phyloP scores from a whole-genome alignment of 768 basidiomycete species.

The Pulveroboletus ravenelii region DNA sequence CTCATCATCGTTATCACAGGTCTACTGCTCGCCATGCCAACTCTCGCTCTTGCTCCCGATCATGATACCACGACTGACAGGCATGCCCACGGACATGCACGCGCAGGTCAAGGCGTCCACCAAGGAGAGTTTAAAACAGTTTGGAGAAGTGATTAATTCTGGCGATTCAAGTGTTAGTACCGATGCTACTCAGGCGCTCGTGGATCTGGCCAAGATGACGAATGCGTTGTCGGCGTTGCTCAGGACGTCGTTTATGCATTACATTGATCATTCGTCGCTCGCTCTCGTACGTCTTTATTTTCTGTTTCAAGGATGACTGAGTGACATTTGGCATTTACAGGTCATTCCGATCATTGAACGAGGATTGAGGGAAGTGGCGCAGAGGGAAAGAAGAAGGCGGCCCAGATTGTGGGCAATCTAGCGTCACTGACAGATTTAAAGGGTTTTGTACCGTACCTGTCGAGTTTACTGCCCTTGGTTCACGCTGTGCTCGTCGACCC shows the following conservation, averaged over 20 bases:
- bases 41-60: constrained; percentile 92
- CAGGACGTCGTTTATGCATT: constrained; percentile 95
- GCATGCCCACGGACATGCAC: constrained; percentile 94
- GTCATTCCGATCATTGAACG: constrained; percentile 94
- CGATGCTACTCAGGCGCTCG: constrained; percentile 86
- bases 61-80: constrained; percentile 93
- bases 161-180: constrained; percentile 89
- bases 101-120: constrained; percentile 91
- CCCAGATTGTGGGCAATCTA: constrained; percentile 96
- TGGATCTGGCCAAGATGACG: constrained; percentile 89
- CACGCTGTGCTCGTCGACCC: constrained; percentile 95
- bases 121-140: constrained; percentile 93
- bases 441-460: constrained; percentile 94
- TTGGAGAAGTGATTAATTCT: constrained; percentile 96
- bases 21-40: constrained; percentile 94
- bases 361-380: constrained; percentile 87
- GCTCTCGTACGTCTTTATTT: constrained; percentile 56
- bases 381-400: constrained; percentile 92
- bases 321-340: constrained; percentile 32
- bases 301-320: background rate
- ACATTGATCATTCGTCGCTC: constrained; percentile 94
- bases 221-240: constrained; percentile 80
- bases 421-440: constrained; percentile 83
- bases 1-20: no score
- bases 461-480: constrained; percentile 81